Evolutionary conservation across 352 stramenopile genomes (phyloP), one percentile per base, ranked within the genome.

Genomic region (Globisporangium barbulae): DNA sequence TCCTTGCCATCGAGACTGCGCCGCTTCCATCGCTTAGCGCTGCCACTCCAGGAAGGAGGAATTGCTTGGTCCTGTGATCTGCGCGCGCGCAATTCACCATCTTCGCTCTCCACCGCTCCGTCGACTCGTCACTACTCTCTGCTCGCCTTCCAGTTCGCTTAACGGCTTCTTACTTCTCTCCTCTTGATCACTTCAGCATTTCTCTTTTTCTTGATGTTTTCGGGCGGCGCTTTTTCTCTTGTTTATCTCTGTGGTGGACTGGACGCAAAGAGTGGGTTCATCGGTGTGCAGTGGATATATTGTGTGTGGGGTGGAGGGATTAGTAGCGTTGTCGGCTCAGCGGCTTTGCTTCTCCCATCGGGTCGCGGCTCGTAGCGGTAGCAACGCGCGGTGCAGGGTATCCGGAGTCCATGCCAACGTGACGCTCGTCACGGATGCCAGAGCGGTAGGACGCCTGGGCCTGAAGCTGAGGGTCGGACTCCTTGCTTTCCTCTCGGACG

Each of bases 301-400:
- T 42, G 47, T 25, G 47, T 25, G 44, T 22, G 33, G 39, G 19
- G 1, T 28, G 25, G 22, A 37, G 52, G 61, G 55, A 61, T 84
- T 75, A 92, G 70, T 92, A 92, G 70, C 83, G 83, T 75, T 92
- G 83, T 73, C 83, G 81, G 70, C 79, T 90, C 64, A 90, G 70
- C 53, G 79, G 78, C 67, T 90, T 92, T 7, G 81, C 76, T 48
- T 92, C 83, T 45, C 76, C 77, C 21, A 86, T 58, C 41, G 69
- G 75, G 28, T 89, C 76, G 54, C 73, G 81, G 60, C 78, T 90
- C n/a, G 75, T 69, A 22, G 76, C 78, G 35, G 81, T 87, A n/a
- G 79, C 75, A 47, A 89, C 81, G 45, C 81, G 79, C 53, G 81
- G 79, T 33, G 81, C 81, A 41, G 78, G 69, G 63, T 88, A 90